Evolutionary conservation across 1,139 yeast genomes (phyloP), one percentile per base, ranked within the genome.

Genomic region (Zhuliangozyma parablackwelliae): DNA sequence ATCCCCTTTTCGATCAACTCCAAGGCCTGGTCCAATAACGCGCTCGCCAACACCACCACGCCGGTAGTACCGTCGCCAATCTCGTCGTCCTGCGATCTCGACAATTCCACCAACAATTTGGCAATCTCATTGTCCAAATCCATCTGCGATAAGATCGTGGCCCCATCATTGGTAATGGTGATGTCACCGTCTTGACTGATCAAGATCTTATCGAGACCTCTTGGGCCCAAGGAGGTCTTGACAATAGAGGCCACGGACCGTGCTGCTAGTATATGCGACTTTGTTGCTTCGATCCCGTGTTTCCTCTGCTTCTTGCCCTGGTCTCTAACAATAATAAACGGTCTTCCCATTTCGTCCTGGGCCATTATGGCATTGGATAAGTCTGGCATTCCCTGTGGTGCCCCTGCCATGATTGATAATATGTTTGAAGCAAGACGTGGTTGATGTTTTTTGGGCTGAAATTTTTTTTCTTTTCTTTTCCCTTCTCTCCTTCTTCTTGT

Each of bases 1-100:
- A 94, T 90, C 38, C 97, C 98, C 67, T 87, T 88, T 54, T 92
- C 97, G 50, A 94, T 88, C 50, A 94, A 76, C 57, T 89, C 97
- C 41, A 85, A 66, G 2, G 98, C 97, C 65, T 92, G 96, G 58
- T 92, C 98, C 43, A 94, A 72, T 48, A 94, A 70, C 2, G 97
- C 95, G 50, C 96, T 87, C 2, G 98, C 97, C 37, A 94, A 69
- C 1, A 94, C 97, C 40, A 92, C 98, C 26, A 94, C 99, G 54
- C 98, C 98, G 4, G 99, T 94, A 30, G 99, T 94, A 56, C 99
- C 99, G 59, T 94, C 99, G 40, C 99, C 99, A 54, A 94, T 89
- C 65, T 94, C 98, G 56, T 92, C 97, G 61, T 94, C 99, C 68
- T 94, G 99, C 21, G 97, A 87, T 61, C 80, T 85, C 27, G 97